These are phyloP conservation scores for Umbelopsis ramanniana DNA, from an alignment of 192 early-diverging fungal genomes.

Conservation along the genomic window DNA sequence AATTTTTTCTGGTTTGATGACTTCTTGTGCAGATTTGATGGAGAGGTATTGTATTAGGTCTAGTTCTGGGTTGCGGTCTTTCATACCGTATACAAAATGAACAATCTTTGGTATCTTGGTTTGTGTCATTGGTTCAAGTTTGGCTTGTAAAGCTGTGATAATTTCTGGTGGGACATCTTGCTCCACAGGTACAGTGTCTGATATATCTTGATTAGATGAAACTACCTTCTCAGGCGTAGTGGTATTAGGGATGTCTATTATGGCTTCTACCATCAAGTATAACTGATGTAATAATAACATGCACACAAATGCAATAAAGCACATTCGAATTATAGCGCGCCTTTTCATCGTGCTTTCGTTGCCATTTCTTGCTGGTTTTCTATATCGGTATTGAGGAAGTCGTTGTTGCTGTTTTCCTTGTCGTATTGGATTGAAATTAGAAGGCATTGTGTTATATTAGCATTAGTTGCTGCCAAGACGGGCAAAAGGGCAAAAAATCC, in stretches of 20 bases:
- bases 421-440: conserved; percentile 4
- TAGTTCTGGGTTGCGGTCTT: conserved; percentile 37
- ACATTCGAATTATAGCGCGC: conserved; percentile 16
- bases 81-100: conserved; percentile 53
- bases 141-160: conserved; percentile 11
- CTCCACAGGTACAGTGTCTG: neutral
- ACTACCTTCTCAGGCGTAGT: neutral
- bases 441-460: conserved; percentile 12
- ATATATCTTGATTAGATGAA: conserved; percentile 5
- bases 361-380: neutral
- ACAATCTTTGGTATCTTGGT: conserved; percentile 48
- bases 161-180: neutral
- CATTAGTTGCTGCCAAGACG: conserved; percentile 15
- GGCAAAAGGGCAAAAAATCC: neutral
- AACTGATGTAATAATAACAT: conserved; percentile 15
- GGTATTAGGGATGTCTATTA: neutral
- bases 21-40: conserved; percentile 54
- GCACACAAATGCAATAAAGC: conserved; percentile 6
- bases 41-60: conserved; percentile 52
- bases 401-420: conserved; percentile 1
- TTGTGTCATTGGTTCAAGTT: conserved; percentile 6
- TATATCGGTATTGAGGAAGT: conserved; percentile 11
- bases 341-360: neutral
- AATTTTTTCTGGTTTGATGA: conserved; percentile 45
- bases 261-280: conserved; percentile 10